Evolutionary conservation across 2,329 filamentous ascomycete species (phyloP).

Genomic region (Fusarium sp.): DNA sequence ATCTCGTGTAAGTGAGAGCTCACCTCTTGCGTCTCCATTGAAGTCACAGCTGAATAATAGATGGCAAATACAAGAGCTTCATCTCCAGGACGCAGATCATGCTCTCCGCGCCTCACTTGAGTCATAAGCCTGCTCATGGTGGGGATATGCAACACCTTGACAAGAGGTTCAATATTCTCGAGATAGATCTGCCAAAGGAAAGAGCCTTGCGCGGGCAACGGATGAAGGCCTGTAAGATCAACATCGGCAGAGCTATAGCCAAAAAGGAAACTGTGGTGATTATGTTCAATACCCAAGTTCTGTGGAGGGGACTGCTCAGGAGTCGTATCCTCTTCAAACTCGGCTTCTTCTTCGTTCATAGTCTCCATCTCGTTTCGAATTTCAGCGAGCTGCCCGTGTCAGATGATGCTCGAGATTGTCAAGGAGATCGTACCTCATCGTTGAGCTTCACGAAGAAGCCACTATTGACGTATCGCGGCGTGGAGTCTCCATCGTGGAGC

Average conservation of each 20-base stretch:
- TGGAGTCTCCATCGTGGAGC: constrained; percentile 72
- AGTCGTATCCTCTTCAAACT: constrained; percentile 25
- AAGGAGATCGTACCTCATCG: constrained; percentile 67
- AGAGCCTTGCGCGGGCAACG: constrained; percentile 18
- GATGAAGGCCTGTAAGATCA: constrained; percentile 23
- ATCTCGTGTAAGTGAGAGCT: background rate
- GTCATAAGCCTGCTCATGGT: constrained; percentile 32
- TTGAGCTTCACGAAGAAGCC: constrained; percentile 79
- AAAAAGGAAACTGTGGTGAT: constrained; percentile 35
- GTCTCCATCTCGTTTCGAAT: constrained; percentile 28
- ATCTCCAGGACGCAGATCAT: constrained; percentile 23
- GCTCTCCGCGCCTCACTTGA: constrained; percentile 24
- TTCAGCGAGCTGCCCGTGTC: constrained; percentile 21
- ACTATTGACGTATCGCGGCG: constrained; percentile 77
- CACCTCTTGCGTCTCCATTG: constrained; percentile 27
- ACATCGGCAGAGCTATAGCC: constrained; percentile 28
- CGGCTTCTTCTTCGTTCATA: constrained; percentile 15
- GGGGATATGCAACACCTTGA: constrained; percentile 32
- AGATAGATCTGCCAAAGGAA: constrained; percentile 35
- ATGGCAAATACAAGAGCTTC: constrained; percentile 34
- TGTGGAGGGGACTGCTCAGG: constrained; percentile 32
- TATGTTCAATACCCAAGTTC: background rate
- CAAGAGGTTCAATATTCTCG: constrained; percentile 31
- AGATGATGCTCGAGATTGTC: background rate
- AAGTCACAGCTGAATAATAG: constrained; percentile 27